Evolutionary conservation across 139 green algal species (phyloP), one percentile per base, ranked within the genome.

Genomic region (Chlamydomonas asymmetrica): DNA sequence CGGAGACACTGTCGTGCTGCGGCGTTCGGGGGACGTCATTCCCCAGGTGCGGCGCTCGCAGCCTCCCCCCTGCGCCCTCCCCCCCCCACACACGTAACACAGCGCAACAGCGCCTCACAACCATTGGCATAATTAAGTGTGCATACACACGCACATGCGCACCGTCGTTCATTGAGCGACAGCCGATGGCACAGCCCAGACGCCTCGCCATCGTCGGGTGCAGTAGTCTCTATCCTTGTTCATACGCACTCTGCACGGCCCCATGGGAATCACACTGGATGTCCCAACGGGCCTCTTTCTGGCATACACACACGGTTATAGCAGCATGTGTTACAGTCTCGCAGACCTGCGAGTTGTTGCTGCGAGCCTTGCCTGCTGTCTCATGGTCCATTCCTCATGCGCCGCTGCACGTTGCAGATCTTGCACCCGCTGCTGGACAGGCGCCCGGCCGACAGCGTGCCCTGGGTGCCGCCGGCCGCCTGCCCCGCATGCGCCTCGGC

Each of bases 21-120:
- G 75, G 32, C 74, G 87, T 25, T 73, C 75, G 9, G 87, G 87
- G 4, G 87, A 91, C 61, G 84, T 91, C 64, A 90, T 91, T 39
- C 87, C 87, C 7, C 81, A 91, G 78, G 78, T 88, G 45, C 4
- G 34, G 3, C 27, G 6, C 25, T 29, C 9, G 56, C 32, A 2
- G 25, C 43, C 32, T 48, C 43, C 7, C 25, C 5, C 18, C 29
- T 34, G 29, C 35, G 52, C 68, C 41, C 67, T 10, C 37, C 22
- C 35, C 23, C 32, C 37, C 18, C 8, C 13, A 18, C 16, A 71
- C 22, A 20, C 16, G 10, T 48, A 48, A 68, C 57, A 34, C 18
- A 9, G 16, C 10, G 23, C 54, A n/a, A 62, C 54, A 62, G 25
- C 54, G 25, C 54, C 16, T 32, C 8, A 23, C 27, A n/a, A 62